Evolutionary conservation across 2,329 filamentous ascomycete species (phyloP), one percentile per base, ranked within the genome.

Genomic region (Stromatinia cepivora): DNA sequence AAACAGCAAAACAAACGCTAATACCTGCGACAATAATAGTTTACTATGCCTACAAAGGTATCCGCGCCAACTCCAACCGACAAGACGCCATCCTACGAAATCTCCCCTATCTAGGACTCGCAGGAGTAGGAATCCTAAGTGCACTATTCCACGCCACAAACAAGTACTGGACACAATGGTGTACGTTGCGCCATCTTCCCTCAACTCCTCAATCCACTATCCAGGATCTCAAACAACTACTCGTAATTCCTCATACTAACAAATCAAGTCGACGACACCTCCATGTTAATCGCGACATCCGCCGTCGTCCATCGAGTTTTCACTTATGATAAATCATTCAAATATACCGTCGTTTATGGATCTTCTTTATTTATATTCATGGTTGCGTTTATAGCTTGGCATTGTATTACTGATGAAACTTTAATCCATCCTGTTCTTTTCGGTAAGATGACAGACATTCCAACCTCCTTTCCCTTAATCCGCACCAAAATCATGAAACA

Each of bases 211-310:
- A 13, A n/a, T 1, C 20, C 31, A 11, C 31, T 15, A 36, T 57
- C 34, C 8, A 6, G 10, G 20, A 13, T 8, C 13, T 39, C 34
- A n/a, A 10, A 39, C 8, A n/a, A 20, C 11, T 57, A n/a, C 11
- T 8, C 31, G 7, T n/a, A 4, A 2, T n/a, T 28, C 4, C 28
- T n/a, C 20, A 48, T 22, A 80, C 83, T 76, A 80, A 82, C 52
- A 48, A 39, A 63, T 4, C 34, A 20, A 76, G 82, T 81, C 71
- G 86, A 88, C 72, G 86, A 88, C 73, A 78, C 88, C n/a, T 84
- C 84, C 67, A 88, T 88, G 86, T 81, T 87, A 42, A 77, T 85
- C 17, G 81, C 87, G 6, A 82, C 81, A 31, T 84, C 83, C 70
- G 80, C 84, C 0, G 80, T 88, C 67, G 79, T 88, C 7, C 84